These are phyloP conservation scores for Ganoderma sp. DNA, from an alignment of 1,284 basidiomycete species.

Conservation along the genomic window DNA sequence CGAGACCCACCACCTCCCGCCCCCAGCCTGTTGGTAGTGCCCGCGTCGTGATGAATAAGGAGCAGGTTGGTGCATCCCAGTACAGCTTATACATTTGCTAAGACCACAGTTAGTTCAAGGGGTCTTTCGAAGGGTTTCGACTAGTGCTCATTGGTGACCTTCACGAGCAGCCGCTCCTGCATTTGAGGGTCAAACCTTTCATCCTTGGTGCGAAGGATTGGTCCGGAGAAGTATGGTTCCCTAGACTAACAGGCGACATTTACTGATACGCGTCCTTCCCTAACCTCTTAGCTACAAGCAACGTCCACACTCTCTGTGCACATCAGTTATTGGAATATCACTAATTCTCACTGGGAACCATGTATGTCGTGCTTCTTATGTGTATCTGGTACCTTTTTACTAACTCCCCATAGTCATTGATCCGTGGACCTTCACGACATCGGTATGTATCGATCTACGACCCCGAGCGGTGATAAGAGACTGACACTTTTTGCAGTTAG, in stretches of 20 bases:
- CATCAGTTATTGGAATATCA: conserved; percentile 96
- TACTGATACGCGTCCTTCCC: not conserved
- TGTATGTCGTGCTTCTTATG: conserved; percentile 48
- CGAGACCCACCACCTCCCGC: conserved; percentile 52
- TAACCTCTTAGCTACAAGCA: conserved; percentile 69
- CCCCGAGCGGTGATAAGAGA: not conserved
- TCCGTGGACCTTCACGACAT: conserved; percentile 90
- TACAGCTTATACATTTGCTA: not conserved
- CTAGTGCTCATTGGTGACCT: conserved; percentile 94
- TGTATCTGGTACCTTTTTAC: not conserved
- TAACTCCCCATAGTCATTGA: conserved; percentile 74
- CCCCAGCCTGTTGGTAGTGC: conserved; percentile 55
- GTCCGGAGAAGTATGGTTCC: conserved; percentile 79
- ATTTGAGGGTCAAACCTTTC: conserved; percentile 88
- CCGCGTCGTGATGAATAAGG: conserved; percentile 76
- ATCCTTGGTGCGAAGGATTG: conserved; percentile 88
- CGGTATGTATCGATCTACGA: conserved; percentile 51
- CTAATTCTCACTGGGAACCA: conserved; percentile 99
- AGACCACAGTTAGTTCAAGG: conserved; percentile 34
- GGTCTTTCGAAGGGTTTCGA: conserved; percentile 88
- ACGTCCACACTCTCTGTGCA: conserved; percentile 81
- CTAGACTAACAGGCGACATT: not conserved
- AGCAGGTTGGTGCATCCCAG: conserved; percentile 60
- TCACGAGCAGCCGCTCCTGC: conserved; percentile 94
- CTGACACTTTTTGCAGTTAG: conserved; percentile 47